Evolutionary conservation across 805 yeast species (phyloP), one percentile per base, ranked within the genome.

Genomic region (Komagataella pastoris): DNA sequence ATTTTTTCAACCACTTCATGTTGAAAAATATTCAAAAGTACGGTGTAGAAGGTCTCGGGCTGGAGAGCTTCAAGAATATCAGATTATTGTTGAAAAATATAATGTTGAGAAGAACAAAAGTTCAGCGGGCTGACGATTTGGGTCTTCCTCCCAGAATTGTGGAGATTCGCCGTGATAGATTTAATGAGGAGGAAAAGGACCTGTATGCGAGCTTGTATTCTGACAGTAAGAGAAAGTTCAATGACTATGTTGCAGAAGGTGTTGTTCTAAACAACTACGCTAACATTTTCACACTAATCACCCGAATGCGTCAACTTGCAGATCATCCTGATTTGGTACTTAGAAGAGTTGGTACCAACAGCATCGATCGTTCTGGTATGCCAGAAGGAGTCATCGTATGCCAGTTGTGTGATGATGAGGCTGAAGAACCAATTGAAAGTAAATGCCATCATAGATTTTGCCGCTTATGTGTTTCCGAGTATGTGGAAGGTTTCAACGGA

Each of bases 131-230:
- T 0, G 99, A 95, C 65, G 99, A 93, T 70, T 72, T 93, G 56
- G 99, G 99, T 1, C 72, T 93, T 48, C 99, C 99, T 3, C 99
- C 99, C 2, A 78, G 97, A 58, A 81, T 90, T 30, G 97, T 91
- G 43, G 95, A 86, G 56, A 82, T 93, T 49, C 74, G 98, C 52
- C 77, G 84, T 44, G 97, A 90, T 62, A 76, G 74, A 56, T 93
- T 93, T 72, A 93, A 91, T 63, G 95, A 85, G 48, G 98, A 93
- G 61, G 99, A 93, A 60, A 88, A 88, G 60, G 99, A 93, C 66
- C 70, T 93, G 50, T 93, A 93, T 64, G 81, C 84, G 58, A 85
- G 95, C 51, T 73, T 93, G 48, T 93, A 89, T 67, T 77, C 91
- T 24, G 96, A 91, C 66, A 80, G 90, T 12, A 81, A 81, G 64